phyloP scores from a whole-genome alignment of 495 filamentous ascomycete species.

The Penicillium samsonianum region DNA sequence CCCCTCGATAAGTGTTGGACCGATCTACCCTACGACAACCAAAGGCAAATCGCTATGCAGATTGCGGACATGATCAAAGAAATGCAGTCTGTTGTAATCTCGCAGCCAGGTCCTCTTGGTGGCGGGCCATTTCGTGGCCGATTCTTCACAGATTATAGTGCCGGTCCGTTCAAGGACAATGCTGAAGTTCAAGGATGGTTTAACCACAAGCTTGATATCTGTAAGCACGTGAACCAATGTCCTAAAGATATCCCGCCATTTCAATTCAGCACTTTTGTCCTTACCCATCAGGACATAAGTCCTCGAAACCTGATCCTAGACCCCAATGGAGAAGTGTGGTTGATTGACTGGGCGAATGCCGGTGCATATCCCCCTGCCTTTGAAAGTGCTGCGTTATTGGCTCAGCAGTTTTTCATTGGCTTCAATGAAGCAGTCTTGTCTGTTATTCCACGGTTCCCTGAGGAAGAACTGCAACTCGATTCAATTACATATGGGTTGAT shows the following conservation, averaged over 20 bases:
- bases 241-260: constrained; percentile 19
- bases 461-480: constrained; percentile 22
- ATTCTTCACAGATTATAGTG: constrained; percentile 33
- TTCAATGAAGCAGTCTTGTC: constrained; percentile 22
- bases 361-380: constrained; percentile 32
- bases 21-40: constrained; percentile 11
- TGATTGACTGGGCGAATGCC: constrained; percentile 33
- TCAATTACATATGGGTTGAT: constrained; percentile 22
- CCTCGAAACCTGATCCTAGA: constrained; percentile 34
- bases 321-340: constrained; percentile 22
- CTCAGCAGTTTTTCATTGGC: constrained; percentile 19
- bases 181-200: constrained; percentile 35
- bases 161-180: constrained; percentile 31
- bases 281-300: constrained; percentile 30
- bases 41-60: constrained; percentile 24
- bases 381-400: constrained; percentile 24
- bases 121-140: constrained; percentile 25
- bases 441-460: constrained; percentile 20
- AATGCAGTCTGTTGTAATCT: constrained; percentile 26
- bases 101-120: constrained; percentile 29
- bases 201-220: constrained; percentile 33
- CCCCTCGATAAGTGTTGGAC: constrained; percentile 31
- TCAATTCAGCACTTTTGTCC: constrained; percentile 27
- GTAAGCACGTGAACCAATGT: constrained; percentile 8
- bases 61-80: constrained; percentile 25